These are phyloP conservation scores for Colletotrichum liriopes DNA, from an alignment of 2,329 filamentous ascomycete species.

Conservation along the genomic window DNA sequence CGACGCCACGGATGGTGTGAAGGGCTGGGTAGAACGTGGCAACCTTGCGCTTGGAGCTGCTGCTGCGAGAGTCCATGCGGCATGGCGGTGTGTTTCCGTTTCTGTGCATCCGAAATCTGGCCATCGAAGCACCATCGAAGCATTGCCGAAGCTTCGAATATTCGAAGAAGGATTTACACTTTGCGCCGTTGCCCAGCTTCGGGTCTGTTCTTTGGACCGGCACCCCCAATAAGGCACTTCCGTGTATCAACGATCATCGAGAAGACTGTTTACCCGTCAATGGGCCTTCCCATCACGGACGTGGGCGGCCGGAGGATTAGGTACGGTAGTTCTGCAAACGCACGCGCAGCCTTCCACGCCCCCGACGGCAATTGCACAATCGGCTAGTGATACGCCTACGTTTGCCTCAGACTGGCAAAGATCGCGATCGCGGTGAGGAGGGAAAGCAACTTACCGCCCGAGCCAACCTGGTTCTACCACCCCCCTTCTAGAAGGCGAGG, in stretches of 20 bases:
- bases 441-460: neutral
- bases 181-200: slow-evolving; percentile 22
- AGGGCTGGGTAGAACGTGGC: slow-evolving; percentile 18
- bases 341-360: neutral
- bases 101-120: slow-evolving; percentile 1
- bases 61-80: slow-evolving; percentile 18
- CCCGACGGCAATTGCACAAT: neutral
- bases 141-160: slow-evolving; percentile 8
- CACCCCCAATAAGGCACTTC: neutral
- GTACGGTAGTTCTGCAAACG: slow-evolving; percentile 11
- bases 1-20: slow-evolving; percentile 20
- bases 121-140: slow-evolving; percentile 13
- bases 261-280: neutral
- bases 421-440: neutral
- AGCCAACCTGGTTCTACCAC: neutral
- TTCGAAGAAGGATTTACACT: slow-evolving; percentile 37
- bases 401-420: neutral
- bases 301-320: slow-evolving; percentile 2
- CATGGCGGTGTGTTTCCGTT: slow-evolving; percentile 25
- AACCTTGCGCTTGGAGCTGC: slow-evolving; percentile 25
- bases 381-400: neutral
- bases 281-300: slow-evolving; percentile 12
- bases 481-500: slow-evolving; percentile 3
- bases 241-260: neutral
- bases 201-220: neutral